phyloP scores from a whole-genome alignment of 1,284 basidiomycete species.

The Inonotus hispidus region DNA sequence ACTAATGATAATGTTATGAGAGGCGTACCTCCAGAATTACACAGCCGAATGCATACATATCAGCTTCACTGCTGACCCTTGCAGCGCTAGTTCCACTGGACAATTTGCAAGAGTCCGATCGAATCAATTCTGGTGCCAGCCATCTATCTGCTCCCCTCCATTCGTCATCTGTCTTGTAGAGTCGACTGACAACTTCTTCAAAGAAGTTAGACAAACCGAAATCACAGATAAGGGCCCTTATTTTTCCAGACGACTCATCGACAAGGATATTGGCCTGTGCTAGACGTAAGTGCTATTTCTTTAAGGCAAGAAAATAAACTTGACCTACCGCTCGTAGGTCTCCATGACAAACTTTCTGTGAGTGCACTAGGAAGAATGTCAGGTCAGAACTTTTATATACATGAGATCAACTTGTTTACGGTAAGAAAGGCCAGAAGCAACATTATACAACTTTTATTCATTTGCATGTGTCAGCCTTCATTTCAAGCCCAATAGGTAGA shows the following conservation, averaged over 20 bases:
- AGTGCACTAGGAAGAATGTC: background rate
- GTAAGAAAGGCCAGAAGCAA: background rate
- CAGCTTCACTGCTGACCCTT: background rate
- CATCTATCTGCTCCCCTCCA: background rate
- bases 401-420: background rate
- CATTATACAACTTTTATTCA: background rate
- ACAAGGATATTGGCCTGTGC: background rate
- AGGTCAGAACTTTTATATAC: background rate
- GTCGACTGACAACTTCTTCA: background rate
- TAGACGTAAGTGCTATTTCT: background rate
- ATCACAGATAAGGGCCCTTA: background rate
- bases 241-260: background rate
- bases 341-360: background rate
- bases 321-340: background rate
- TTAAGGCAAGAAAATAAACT: background rate
- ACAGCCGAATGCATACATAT: background rate
- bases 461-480: background rate
- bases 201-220: conserved; percentile 5
- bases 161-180: background rate
- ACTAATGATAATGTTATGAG: too few species aligned
- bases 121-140: background rate
- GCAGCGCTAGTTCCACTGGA: background rate
- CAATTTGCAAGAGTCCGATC: background rate
- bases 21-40: background rate
- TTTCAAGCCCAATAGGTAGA: background rate